Base-by-base conservation (phyloP, 495 filamentous ascomycete species). In the Aspergillus bridgeri region DNA sequence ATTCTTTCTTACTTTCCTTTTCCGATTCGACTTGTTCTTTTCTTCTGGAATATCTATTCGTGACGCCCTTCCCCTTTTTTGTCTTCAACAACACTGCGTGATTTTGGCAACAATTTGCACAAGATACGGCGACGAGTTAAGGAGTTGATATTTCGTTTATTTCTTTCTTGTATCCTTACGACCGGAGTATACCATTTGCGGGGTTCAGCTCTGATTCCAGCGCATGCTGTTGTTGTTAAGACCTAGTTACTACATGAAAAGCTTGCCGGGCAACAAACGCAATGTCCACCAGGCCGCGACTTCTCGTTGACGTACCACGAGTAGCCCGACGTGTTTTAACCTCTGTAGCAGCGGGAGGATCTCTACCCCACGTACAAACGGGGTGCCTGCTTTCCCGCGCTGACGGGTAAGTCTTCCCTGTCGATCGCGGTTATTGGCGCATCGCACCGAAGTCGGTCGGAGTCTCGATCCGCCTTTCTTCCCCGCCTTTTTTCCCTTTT, bases 101-200 rank as follows among this genome's bases (percentile, higher is more conserved):
- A 19, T 45, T 59, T 49, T 29, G 29, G 24, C 58, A 46, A 54
- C 56, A 60, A 46, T 58, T 56, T 62, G 60, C 63, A 60, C 54
- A 46, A 38, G 51, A 58, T 33, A 42, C 24, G 56, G 60, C 57
- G 51, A 61, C 51, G 53, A 50, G 53, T 49, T 54, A 38, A 18
- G 71, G 71, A 69, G 69, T 73, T 70, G 55, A 61, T 58, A 50
- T 33, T 33, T 52, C 51, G 60, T 42, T 64, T 54, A 13, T 27
- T 55, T 66, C 43, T 53, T 52, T 56, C 48, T 50, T 25, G 21
- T 25, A 23, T 50, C 24, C 22, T 50, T 25, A 25, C 48, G n/a
- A 9, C 17, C 24, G 53, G 43, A 46, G 17, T 47, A 47, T 47
- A 20, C 18, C 21, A 21, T 23, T 23, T 20, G 19, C 44, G 19